phyloP scores from a whole-genome alignment of 306 rosid species.

The Cicer bijugum region DNA sequence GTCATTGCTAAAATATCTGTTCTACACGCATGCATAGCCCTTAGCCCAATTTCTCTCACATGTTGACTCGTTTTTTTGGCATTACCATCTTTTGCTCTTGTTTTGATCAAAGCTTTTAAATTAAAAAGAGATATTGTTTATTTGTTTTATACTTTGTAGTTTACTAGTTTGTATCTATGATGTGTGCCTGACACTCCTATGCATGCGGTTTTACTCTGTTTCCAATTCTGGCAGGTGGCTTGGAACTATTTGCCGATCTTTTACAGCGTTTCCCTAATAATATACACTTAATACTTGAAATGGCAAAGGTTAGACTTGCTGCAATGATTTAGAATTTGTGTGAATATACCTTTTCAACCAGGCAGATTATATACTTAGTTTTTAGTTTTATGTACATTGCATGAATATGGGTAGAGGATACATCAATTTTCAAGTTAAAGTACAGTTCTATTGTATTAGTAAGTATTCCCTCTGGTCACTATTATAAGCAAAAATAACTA shows the following conservation, averaged over 20 bases:
- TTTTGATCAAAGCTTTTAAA: slow-evolving; percentile 28
- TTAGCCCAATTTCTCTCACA: slow-evolving; percentile 11
- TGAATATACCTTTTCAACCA: slow-evolving; percentile 19
- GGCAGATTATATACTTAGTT: slow-evolving; percentile 28
- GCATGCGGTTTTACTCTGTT: slow-evolving; percentile 28
- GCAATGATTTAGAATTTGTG: slow-evolving; percentile 34
- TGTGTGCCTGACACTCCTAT: slow-evolving; percentile 31
- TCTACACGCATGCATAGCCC: slow-evolving; percentile 31
- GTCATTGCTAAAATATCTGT: slow-evolving; percentile 31
- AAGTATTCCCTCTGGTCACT: too few relatives aligned
- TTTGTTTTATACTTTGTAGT: slow-evolving; percentile 8
- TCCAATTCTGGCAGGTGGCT: slow-evolving; percentile 75
- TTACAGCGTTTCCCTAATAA: slow-evolving; percentile 95
- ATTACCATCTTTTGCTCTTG: slow-evolving; percentile 24
- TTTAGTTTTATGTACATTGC: neutral
- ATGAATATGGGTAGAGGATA: neutral
- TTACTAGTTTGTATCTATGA: slow-evolving; percentile 14
- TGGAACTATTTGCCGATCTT: slow-evolving; percentile 84
- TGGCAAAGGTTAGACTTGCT: slow-evolving; percentile 80
- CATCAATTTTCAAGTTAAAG: slow-evolving; percentile 1
- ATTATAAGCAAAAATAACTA: too few relatives aligned
- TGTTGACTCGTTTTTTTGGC: slow-evolving; percentile 18
- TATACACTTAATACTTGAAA: slow-evolving; percentile 84
- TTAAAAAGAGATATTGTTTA: neutral
- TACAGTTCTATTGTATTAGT: neutral